Evolutionary conservation across 2,329 filamentous ascomycete genomes (phyloP).

Genomic region (Fusarium irregulare): DNA sequence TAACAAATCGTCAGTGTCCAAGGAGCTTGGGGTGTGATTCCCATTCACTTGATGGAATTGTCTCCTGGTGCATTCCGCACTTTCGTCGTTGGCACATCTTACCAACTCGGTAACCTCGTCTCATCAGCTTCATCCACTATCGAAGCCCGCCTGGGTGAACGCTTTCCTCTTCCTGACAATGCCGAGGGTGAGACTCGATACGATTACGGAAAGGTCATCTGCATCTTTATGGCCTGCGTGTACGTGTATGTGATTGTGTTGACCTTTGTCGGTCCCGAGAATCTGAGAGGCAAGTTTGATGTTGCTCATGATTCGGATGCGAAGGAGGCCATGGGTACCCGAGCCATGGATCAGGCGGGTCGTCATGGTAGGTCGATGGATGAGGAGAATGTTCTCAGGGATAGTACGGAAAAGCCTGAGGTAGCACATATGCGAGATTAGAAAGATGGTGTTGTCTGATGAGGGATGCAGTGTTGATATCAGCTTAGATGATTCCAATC

Average conservation of each 20-base stretch:
- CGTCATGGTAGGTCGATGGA: slow-evolving; percentile 22
- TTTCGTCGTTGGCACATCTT: slow-evolving; percentile 78
- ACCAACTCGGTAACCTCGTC: slow-evolving; percentile 82
- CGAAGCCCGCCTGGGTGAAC: slow-evolving; percentile 78
- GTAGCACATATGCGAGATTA: slow-evolving; percentile 24
- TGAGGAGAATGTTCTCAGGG: slow-evolving; percentile 29
- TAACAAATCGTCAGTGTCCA: slow-evolving; percentile 66
- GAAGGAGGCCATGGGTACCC: slow-evolving; percentile 58
- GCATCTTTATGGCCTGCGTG: slow-evolving; percentile 91
- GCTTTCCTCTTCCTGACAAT: slow-evolving; percentile 74
- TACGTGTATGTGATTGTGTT: slow-evolving; percentile 72
- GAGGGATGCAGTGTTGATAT: not conserved
- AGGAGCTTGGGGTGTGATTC: slow-evolving; percentile 81
- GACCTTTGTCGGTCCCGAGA: slow-evolving; percentile 71
- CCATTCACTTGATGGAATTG: slow-evolving; percentile 82
- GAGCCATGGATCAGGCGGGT: slow-evolving; percentile 44
- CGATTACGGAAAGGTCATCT: slow-evolving; percentile 85
- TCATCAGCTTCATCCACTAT: slow-evolving; percentile 78
- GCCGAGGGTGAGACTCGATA: slow-evolving; percentile 64
- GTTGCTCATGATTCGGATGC: slow-evolving; percentile 61
- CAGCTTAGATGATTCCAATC: not conserved
- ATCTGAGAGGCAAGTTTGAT: slow-evolving; percentile 63
- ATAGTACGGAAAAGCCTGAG: slow-evolving; percentile 24
- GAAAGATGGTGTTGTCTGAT: not conserved
- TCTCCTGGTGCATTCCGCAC: slow-evolving; percentile 78